Base-by-base conservation (phyloP, 2,329 filamentous ascomycete species). In the Tricladium varicosporioides region DNA sequence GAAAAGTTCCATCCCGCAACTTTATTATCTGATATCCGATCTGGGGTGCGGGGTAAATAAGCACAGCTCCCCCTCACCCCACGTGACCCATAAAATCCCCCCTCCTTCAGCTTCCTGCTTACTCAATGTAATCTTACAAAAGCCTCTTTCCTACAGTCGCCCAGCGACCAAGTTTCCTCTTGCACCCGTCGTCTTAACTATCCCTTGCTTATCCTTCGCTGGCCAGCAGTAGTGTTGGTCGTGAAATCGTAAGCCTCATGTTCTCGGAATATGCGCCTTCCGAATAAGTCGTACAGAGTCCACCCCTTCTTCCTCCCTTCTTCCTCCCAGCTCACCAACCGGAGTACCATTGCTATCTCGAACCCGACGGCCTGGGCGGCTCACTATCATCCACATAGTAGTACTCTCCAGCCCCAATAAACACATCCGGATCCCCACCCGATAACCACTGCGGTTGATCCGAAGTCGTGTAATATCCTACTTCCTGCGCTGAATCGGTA, bases 361-460 rank as follows among this genome's bases (percentile, higher is more conserved):
- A 14, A 40, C 44, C 33, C 18, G 27, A n/a, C n/a, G 36, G 33
- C 14, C 22, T 27, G n/a, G 54, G 33, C 16, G 54, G 53, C 22
- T 61, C 61, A 5, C 53, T 43, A 3, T 62, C 59, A 22, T 53
- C 45, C 13, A 56, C 56, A 31, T 64, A 65, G 43, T 53, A 61
- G 36, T 64, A 65, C 18, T 63, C 59, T 14, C 32, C 54, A 13
- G 58, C 36, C 7, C 45, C 52, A 10, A 51, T 36, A 52, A 64
- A 65, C 4, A 52, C 59, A 14, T 50, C 46, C 32, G 59, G 54
- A 54, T 65, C 57, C 2, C 60, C 59, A 44, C 51, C 58, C 2
- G 56, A 42, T n/a, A 60, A 53, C 43, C 55, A 50, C 19, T 42
- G 56, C 16, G 57, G 49, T 42, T 57, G 53, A 2, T 55, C 50